These are phyloP conservation scores for Sesbania bispinosa DNA, from an alignment of 306 rosid species.

Conservation along the genomic window DNA sequence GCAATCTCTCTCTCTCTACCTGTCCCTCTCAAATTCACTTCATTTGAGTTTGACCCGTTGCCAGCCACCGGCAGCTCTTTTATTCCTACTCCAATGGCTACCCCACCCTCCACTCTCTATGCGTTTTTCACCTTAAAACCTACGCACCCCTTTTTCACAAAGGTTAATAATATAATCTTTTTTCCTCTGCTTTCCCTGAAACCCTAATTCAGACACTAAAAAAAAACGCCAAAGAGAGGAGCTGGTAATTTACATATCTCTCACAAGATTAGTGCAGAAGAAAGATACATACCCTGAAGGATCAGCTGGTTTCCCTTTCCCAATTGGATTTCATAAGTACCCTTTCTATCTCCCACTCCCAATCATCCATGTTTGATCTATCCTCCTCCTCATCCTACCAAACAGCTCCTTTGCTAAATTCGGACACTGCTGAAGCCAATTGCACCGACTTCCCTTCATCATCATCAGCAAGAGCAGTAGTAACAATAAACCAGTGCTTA, in stretches of 20 bases:
- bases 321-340: background rate
- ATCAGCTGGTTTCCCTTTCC: background rate
- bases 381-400: slow-evolving; percentile 34
- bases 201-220: slow-evolving; percentile 30
- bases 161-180: slow-evolving; percentile 26
- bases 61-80: slow-evolving; percentile 50
- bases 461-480: too few species aligned
- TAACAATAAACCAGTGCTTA: background rate
- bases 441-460: background rate
- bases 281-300: too few species aligned
- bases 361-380: slow-evolving; percentile 33
- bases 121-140: slow-evolving; percentile 7
- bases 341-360: slow-evolving; percentile 13
- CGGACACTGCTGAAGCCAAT: slow-evolving; percentile 31
- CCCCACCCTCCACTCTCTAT: slow-evolving; percentile 43
- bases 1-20: background rate
- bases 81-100: slow-evolving; percentile 41
- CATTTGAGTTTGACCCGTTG: slow-evolving; percentile 78
- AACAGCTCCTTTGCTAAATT: too few species aligned
- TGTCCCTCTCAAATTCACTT: slow-evolving; percentile 27
- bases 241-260: background rate
- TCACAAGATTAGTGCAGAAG: too few species aligned
- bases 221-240: background rate
- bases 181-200: slow-evolving; percentile 23
- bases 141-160: slow-evolving; percentile 22